phyloP scores from a whole-genome alignment of 2,329 filamentous ascomycete genomes.

The Colletotrichum trifolii region DNA sequence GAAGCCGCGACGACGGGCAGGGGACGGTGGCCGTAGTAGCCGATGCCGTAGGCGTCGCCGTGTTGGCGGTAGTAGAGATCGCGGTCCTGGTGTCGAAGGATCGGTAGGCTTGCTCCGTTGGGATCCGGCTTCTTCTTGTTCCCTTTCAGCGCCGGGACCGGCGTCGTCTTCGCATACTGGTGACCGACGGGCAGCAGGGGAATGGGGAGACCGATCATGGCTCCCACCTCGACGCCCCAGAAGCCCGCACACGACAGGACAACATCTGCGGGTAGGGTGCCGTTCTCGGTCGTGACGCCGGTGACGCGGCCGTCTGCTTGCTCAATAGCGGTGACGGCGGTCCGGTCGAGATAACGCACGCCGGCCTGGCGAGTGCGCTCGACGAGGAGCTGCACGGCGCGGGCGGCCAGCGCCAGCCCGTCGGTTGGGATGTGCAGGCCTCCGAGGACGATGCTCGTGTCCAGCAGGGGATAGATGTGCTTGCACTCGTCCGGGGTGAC shows the following conservation, averaged over 20 bases:
- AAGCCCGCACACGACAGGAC: slow-evolving; percentile 73
- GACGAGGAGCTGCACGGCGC: slow-evolving; percentile 71
- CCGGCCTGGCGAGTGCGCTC: slow-evolving; percentile 67
- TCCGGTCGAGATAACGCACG: slow-evolving; percentile 66
- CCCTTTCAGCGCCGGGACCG: slow-evolving; percentile 55
- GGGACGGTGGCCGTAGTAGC: slow-evolving; percentile 71
- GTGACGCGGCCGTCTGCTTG: slow-evolving; percentile 61
- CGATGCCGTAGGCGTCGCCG: slow-evolving; percentile 71
- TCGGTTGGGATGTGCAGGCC: slow-evolving; percentile 71
- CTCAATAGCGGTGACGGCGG: slow-evolving; percentile 68
- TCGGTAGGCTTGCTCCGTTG: slow-evolving; percentile 66
- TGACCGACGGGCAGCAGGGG: slow-evolving; percentile 71
- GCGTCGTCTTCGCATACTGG: slow-evolving; percentile 71
- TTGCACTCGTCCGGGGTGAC: slow-evolving; percentile 64
- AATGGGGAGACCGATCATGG: slow-evolving; percentile 67
- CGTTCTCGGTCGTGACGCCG: slow-evolving; percentile 62
- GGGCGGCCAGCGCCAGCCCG: slow-evolving; percentile 69
- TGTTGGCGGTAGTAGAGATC: slow-evolving; percentile 75
- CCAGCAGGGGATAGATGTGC: slow-evolving; percentile 64
- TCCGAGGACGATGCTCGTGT: slow-evolving; percentile 64
- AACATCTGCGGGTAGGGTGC: slow-evolving; percentile 66
- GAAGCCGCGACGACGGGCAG: slow-evolving; percentile 68
- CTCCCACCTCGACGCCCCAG: slow-evolving; percentile 74
- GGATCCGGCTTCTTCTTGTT: slow-evolving; percentile 46
- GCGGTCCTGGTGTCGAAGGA: slow-evolving; percentile 71